Conservation (phyloP, 2,329 filamentous ascomycete species). For the Gyromitra esculenta region DNA sequence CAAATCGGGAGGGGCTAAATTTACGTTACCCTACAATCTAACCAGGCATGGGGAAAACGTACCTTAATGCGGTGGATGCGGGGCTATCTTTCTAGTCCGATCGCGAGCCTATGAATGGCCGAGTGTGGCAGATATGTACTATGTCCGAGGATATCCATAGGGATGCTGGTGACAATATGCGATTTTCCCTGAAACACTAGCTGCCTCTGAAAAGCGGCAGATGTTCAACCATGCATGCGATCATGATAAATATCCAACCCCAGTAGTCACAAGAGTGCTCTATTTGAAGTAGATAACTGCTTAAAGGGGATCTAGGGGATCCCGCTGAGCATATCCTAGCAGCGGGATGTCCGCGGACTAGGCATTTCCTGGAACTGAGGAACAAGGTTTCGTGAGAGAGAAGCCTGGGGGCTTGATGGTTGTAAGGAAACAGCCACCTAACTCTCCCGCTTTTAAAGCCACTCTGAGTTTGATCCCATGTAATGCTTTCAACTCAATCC, state of each 20-base stretch:
- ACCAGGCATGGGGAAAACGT: conserved; percentile 23
- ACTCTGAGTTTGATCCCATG: conserved; percentile 7
- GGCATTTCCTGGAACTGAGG: conserved; percentile 30
- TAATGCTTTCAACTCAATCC: conserved; percentile 9
- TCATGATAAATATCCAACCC: conserved; percentile 30
- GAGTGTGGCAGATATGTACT: conserved; percentile 20
- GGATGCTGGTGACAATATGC: conserved; percentile 28
- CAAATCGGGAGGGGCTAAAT: conserved; percentile 30
- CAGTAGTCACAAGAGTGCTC: conserved; percentile 21
- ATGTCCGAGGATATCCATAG: conserved; percentile 32
- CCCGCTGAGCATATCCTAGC: conserved; percentile 23
- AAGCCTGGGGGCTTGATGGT: background rate
- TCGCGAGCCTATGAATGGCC: conserved; percentile 31
- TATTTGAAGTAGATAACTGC: conserved; percentile 33
- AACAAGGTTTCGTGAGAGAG: background rate
- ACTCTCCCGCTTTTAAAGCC: background rate
- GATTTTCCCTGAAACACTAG: conserved; percentile 41
- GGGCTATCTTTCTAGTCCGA: conserved; percentile 21
- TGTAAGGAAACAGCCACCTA: background rate
- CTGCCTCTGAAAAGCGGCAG: conserved; percentile 46
- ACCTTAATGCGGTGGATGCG: conserved; percentile 36
- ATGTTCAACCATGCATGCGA: conserved; percentile 44
- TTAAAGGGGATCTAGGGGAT: conserved; percentile 35
- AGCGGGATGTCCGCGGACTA: conserved; percentile 26
- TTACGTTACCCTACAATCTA: conserved; percentile 35